Evolutionary conservation across 129 eudicot species (phyloP), one percentile per base, ranked within the genome.

Genomic region (Pittosporum tobira): DNA sequence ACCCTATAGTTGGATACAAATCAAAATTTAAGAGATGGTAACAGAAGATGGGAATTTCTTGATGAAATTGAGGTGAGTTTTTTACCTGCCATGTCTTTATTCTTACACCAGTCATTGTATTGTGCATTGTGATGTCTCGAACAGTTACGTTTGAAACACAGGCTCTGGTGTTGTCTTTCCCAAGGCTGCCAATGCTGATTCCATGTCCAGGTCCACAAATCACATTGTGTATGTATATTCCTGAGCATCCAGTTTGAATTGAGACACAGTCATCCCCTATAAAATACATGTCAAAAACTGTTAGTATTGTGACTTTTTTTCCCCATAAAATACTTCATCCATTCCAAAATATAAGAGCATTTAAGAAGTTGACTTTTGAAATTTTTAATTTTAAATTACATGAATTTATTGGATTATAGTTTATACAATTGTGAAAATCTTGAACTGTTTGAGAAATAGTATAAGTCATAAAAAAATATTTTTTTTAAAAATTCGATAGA

Each of bases 41-140:
- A 28, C 42, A 30, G 43, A 57, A 18, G 14, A 24, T 2, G 48
- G 46, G 19, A 46, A 15, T 46, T 23, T n/a, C 15, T 36, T 36
- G 6, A 36, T 36, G 11, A 36, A 6, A 12, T 36, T 55, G 61
- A 55, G 13, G 18, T 5, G 52, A 9, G 6, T 30, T 38, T 20
- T 51, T 49, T 67, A 82, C 88, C 88, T 82, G 90, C 95, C 95
- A 86, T 36, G 91, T 86, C 76, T 86, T 86, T 70, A 86, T 86
- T 67, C 95, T 68, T 14, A 82, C 87, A 15, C 95, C 95, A 45
- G 48, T 82, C 71, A 63, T 19, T 3, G 91, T 29, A 11, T 70
- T 67, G 40, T 71, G 76, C 7, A 86, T 61, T 21, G 63, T 59
- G 30, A 84, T 63, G 52, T 86, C 77, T 6, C 81, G 72, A 16